These are phyloP conservation scores for Coemansia sp. DNA, from an alignment of 192 early-diverging fungal genomes.

Conservation along the genomic window DNA sequence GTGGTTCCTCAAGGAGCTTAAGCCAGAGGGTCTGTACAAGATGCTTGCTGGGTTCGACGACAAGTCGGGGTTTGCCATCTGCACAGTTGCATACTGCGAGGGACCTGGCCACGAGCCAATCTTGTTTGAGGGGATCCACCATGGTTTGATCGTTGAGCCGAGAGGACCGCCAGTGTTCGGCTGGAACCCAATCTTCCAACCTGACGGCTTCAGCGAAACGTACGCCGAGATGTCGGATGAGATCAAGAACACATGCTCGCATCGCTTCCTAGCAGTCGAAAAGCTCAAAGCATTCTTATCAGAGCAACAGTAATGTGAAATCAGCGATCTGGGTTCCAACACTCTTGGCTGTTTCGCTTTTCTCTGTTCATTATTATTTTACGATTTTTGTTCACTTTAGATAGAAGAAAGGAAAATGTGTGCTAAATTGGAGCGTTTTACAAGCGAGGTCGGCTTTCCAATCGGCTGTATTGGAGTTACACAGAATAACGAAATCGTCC, in stretches of 20 bases:
- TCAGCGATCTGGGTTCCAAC: too few relatives aligned
- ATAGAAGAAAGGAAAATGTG: constrained; percentile 12
- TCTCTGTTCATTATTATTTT: neutral
- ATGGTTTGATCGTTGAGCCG: constrained; percentile 83
- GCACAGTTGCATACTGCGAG: constrained; percentile 86
- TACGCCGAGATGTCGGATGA: constrained; percentile 86
- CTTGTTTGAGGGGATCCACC: constrained; percentile 79
- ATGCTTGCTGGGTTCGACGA: constrained; percentile 88
- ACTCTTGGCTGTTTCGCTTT: neutral
- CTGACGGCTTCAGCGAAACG: constrained; percentile 67
- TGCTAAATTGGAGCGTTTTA: constrained; percentile 11
- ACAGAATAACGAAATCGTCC: constrained; percentile 55
- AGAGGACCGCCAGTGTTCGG: constrained; percentile 85
- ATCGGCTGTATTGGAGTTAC: constrained; percentile 62
- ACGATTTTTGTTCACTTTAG: neutral
- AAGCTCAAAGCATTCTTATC: constrained; percentile 60
- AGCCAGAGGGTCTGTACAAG: constrained; percentile 71
- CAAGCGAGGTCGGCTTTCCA: constrained; percentile 58
- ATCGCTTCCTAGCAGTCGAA: constrained; percentile 71
- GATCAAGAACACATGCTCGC: constrained; percentile 89
- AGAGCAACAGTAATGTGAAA: constrained; percentile 7
- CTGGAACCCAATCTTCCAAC: constrained; percentile 96
- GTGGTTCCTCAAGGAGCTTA: constrained; percentile 87
- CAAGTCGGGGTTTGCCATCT: constrained; percentile 82
- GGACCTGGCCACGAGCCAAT: constrained; percentile 80